A percentile compares a stretch with the other conserved stretches of the same genome.
These are phyloP conservation scores for Silene vulgaris DNA, from an alignment of 179 eudicot species.

Conservation along the genomic window DNA sequence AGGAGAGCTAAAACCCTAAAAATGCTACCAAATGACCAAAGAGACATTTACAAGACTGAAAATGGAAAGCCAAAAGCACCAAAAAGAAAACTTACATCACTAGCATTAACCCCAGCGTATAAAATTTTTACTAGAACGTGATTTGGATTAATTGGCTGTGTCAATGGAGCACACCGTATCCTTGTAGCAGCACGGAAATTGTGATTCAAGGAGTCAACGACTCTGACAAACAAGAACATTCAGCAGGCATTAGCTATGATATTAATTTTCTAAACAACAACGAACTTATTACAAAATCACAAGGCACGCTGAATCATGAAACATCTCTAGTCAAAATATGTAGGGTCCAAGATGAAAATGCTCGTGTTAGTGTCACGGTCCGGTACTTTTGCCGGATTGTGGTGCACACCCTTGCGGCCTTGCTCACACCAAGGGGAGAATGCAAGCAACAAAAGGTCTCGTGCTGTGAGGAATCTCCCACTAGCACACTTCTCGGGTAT, in stretches of 20 bases:
- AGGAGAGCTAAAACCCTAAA: not conserved
- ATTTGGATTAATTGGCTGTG: slow-evolving; percentile 57
- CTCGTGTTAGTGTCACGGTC: not conserved
- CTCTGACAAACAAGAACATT: slow-evolving; percentile 36
- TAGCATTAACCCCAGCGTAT: slow-evolving; percentile 95
- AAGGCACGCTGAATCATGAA: not conserved
- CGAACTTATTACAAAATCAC: not conserved
- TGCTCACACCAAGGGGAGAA: too few species aligned
- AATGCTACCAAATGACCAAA: not conserved
- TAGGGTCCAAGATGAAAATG: not conserved
- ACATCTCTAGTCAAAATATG: not conserved
- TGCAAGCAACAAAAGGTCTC: too few species aligned
- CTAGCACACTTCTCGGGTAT: too few species aligned
- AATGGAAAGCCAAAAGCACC: not conserved
- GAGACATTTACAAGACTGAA: not conserved
- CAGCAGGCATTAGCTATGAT: slow-evolving; percentile 15
- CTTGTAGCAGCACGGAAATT: slow-evolving; percentile 81
- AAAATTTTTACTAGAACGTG: slow-evolving; percentile 72
- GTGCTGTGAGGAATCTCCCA: too few species aligned
- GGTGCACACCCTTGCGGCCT: too few species aligned
- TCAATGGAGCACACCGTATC: slow-evolving; percentile 50
- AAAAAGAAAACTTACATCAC: slow-evolving; percentile 75
- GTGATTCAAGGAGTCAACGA: slow-evolving; percentile 78
- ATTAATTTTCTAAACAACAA: not conserved
- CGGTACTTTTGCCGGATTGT: too few species aligned